Evolutionary conservation across 106 monocot species (phyloP), one percentile per base, ranked within the genome.

Genomic region (Xerophyta viscosa): DNA sequence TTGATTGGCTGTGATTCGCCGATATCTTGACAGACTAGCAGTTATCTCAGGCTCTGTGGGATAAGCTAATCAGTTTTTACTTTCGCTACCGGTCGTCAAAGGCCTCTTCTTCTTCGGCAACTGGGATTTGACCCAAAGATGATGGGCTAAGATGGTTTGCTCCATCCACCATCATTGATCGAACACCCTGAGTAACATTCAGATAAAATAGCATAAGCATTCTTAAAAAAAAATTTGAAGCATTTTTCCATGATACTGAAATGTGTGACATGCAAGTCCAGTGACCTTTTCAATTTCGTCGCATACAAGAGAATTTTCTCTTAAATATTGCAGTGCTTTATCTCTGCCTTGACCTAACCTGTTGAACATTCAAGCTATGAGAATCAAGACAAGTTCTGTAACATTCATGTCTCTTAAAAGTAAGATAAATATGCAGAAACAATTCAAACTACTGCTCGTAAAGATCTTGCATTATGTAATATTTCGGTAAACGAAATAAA

Each of bases 331-430:
- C 20, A 88, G 63, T 70, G 94, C 88, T 58, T 88, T 94, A 12
- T 94, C 94, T 61, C 88, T 72, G 54, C 94, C 94, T 84, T 88
- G 94, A 2, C 94, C 94, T 43, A 94, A 53, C 50, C 94, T 94
- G 75, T 67, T 68, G 4, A 64, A 67, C 51, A 39, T 48, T 15
- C n/a, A 69, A 12, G 5, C 11, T 36, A n/a, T n/a, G n/a, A n/a
- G n/a, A n/a, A n/a, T n/a, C n/a, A n/a, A n/a, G n/a, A n/a, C n/a
- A n/a, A n/a, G n/a, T n/a, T n/a, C n/a, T n/a, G n/a, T n/a, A n/a
- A n/a, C n/a, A n/a, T n/a, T n/a, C n/a, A n/a, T n/a, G n/a, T n/a
- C n/a, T n/a, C n/a, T n/a, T n/a, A n/a, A n/a, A n/a, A n/a, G n/a
- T n/a, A n/a, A n/a, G n/a, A n/a, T n/a, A n/a, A n/a, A n/a, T n/a